Evolutionary conservation across 192 early-diverging fungal genomes (phyloP).

Genomic region (Powellomyces hirtus): DNA sequence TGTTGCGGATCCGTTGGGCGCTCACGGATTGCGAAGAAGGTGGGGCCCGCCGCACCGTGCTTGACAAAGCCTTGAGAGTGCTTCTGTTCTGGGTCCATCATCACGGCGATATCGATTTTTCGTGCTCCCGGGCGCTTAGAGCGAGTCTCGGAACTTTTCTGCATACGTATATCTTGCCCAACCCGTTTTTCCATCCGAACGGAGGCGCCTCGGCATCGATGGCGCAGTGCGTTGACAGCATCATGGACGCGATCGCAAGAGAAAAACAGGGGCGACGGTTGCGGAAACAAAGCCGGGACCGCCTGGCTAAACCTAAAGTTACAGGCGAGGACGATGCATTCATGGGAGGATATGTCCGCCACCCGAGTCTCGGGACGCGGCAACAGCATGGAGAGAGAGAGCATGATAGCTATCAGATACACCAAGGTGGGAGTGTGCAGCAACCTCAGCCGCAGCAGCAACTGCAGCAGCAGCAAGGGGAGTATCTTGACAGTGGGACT

Average conservation of each 20-base stretch:
- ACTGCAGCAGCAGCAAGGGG: neutral
- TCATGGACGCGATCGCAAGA: neutral
- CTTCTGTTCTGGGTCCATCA: constrained; percentile 9
- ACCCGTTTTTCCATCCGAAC: neutral
- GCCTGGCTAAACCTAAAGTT: too few relatives aligned
- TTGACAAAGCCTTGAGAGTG: neutral
- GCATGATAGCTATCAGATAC: too few relatives aligned
- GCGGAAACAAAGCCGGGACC: neutral
- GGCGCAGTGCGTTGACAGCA: neutral
- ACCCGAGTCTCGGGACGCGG: too few relatives aligned
- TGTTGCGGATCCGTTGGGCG: neutral
- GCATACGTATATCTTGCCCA: neutral
- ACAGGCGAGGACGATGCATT: too few relatives aligned
- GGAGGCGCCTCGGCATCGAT: neutral
- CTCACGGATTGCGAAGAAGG: neutral
- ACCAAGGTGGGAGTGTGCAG: too few relatives aligned
- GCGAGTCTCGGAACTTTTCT: constrained; percentile 3
- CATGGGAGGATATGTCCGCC: too few relatives aligned
- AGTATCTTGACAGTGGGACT: neutral
- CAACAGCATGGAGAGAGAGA: too few relatives aligned
- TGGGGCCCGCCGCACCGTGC: neutral
- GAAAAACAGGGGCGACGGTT: neutral
- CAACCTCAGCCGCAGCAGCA: neutral
- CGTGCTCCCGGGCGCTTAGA: constrained; percentile 1
- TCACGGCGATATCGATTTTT: constrained; percentile 17